phyloP scores from a whole-genome alignment of 495 filamentous ascomycete genomes.

The Trichocladium antarcticum region DNA sequence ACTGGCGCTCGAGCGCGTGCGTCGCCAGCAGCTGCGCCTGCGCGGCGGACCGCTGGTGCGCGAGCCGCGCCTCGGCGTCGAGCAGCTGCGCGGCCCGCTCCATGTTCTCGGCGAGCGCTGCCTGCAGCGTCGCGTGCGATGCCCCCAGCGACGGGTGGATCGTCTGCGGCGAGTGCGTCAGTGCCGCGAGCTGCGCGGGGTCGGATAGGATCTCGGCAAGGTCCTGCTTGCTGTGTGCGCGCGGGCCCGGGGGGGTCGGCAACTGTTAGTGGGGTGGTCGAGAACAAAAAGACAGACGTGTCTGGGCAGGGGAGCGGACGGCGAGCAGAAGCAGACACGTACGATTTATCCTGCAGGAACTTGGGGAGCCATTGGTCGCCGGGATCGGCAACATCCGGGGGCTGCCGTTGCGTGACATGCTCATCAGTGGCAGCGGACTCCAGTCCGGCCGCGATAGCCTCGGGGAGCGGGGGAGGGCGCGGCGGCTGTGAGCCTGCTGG shows the following conservation, averaged over 20 bases:
- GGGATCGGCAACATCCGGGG: constrained; percentile 33
- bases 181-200: constrained; percentile 48
- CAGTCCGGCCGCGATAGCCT: constrained; percentile 19
- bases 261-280: too few species aligned
- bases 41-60: constrained; percentile 50
- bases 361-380: constrained; percentile 57
- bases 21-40: constrained; percentile 74
- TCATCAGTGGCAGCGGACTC: constrained; percentile 13
- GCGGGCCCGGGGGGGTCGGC: neutral
- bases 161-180: constrained; percentile 53
- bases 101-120: constrained; percentile 57
- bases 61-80: constrained; percentile 49
- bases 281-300: too few species aligned
- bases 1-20: constrained; percentile 78
- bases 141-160: constrained; percentile 50
- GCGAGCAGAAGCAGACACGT: constrained; percentile 16
- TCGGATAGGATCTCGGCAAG: constrained; percentile 54
- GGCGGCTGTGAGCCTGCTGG: constrained; percentile 33
- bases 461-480: constrained; percentile 32
- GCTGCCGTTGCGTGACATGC: constrained; percentile 2
- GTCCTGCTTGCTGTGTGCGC: constrained; percentile 42
- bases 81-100: constrained; percentile 50
- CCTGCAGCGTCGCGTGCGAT: constrained; percentile 44
- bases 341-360: constrained; percentile 67
- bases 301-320: neutral